A percentile compares a stretch with the other conserved stretches of the same genome.
phyloP scores from a whole-genome alignment of 805 yeast genomes.

The Wickerhamiella alocasiicola region DNA sequence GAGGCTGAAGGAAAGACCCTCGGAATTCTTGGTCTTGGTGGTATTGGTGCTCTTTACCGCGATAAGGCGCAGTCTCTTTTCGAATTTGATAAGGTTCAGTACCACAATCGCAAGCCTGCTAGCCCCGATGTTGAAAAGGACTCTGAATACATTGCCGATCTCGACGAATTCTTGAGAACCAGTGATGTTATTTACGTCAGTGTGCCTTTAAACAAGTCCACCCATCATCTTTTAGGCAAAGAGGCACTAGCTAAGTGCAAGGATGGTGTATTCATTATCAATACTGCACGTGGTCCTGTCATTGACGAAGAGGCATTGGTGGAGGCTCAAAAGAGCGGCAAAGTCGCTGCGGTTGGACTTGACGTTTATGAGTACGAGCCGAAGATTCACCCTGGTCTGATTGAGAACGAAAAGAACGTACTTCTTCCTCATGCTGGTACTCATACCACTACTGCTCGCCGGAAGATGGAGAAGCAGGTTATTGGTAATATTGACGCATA shows the following conservation, averaged over 20 bases:
- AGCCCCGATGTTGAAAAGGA: conserved; percentile 36
- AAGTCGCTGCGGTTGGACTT: conserved; percentile 40
- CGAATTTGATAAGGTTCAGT: conserved; percentile 38
- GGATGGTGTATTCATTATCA: conserved; percentile 41
- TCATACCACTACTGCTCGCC: conserved; percentile 33
- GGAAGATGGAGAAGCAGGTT: conserved; percentile 69
- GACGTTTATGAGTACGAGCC: conserved; percentile 57
- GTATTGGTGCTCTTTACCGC: conserved; percentile 46
- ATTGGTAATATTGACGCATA: conserved; percentile 53
- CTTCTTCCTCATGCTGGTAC: conserved; percentile 47
- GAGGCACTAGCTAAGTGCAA: conserved; percentile 38
- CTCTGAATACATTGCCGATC: conserved; percentile 31
- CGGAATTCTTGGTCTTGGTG: conserved; percentile 54
- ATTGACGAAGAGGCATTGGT: conserved; percentile 42
- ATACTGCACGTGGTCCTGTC: conserved; percentile 52
- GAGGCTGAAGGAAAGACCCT: conserved; percentile 40
- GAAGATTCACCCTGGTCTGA: conserved; percentile 35
- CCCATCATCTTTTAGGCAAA: conserved; percentile 38
- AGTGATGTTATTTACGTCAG: conserved; percentile 40
- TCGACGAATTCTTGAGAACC: conserved; percentile 36
- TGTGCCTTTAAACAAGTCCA: conserved; percentile 41
- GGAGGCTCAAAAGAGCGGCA: conserved; percentile 36
- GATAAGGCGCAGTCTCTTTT: conserved; percentile 37
- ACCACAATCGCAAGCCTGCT: conserved; percentile 40
- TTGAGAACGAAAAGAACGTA: conserved; percentile 34